These are phyloP conservation scores for Lachnellula occidentalis DNA, from an alignment of 2,329 filamentous ascomycete genomes.

Conservation along the genomic window DNA sequence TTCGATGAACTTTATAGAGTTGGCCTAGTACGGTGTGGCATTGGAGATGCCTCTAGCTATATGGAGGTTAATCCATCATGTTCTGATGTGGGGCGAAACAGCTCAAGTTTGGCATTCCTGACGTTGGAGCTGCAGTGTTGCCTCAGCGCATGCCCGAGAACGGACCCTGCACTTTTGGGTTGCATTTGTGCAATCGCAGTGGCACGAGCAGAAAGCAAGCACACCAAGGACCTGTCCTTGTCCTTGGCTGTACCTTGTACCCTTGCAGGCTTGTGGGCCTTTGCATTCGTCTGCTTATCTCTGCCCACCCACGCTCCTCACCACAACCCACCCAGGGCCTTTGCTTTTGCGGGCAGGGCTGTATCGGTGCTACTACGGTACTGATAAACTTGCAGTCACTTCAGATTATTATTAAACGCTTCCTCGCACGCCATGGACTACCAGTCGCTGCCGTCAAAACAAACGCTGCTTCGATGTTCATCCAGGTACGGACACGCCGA, in stretches of 20 bases:
- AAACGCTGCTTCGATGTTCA: not conserved
- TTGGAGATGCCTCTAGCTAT: too few species aligned
- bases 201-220: not conserved
- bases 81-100: too few species aligned
- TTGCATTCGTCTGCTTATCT: slow-evolving; percentile 5
- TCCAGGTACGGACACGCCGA: not conserved
- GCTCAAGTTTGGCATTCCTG: not conserved
- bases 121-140: not conserved
- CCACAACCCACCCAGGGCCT: not conserved
- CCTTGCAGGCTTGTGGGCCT: not conserved
- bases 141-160: not conserved
- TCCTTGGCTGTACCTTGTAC: not conserved
- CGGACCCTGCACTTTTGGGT: not conserved
- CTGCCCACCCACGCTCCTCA: not conserved
- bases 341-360: slow-evolving; percentile 9
- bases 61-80: too few species aligned
- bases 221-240: not conserved
- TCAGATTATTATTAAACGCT: slow-evolving; percentile 6
- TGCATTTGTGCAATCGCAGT: not conserved
- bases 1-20: too few species aligned
- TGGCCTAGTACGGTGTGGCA: too few species aligned
- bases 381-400: slow-evolving; percentile 12
- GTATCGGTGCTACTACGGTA: not conserved
- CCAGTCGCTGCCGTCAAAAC: slow-evolving; percentile 5
- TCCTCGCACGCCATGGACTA: slow-evolving; percentile 6